A percentile compares a stretch with the other conserved stretches of the same genome.
These are phyloP conservation scores for Arthrobotrys iridis DNA, from an alignment of 2,329 filamentous ascomycete species.

Conservation along the genomic window DNA sequence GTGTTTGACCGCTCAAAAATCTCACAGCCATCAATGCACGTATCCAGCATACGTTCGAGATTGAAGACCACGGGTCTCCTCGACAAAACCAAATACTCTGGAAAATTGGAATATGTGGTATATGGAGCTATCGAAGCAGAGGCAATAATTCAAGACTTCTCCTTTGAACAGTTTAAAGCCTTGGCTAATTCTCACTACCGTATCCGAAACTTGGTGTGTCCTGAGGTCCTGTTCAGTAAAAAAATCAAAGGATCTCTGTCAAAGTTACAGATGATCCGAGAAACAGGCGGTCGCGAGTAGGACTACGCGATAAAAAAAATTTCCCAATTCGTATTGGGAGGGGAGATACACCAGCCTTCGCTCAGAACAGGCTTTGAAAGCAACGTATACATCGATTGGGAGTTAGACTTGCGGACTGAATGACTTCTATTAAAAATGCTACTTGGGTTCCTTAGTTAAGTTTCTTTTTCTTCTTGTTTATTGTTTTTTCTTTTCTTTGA, in stretches of 20 bases:
- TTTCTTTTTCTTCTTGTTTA: too few species aligned
- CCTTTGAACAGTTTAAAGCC: not conserved
- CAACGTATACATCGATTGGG: not conserved
- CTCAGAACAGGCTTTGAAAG: not conserved
- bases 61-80: not conserved
- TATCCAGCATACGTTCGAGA: not conserved
- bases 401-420: not conserved
- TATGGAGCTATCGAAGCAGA: not conserved
- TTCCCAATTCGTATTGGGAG: not conserved
- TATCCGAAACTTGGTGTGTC: not conserved
- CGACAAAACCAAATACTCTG: not conserved
- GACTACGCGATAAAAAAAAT: not conserved
- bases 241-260: not conserved
- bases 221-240: not conserved
- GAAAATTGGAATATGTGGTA: slow-evolving; percentile 23
- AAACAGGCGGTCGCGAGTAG: not conserved
- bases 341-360: not conserved
- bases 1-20: slow-evolving; percentile 17
- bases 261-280: not conserved
- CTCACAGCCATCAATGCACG: not conserved
- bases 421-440: too few species aligned
- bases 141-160: slow-evolving; percentile 17
- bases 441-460: too few species aligned
- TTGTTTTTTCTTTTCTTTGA: too few species aligned
- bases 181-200: not conserved